Conservation (phyloP, 2,329 filamentous ascomycete genomes). For the Spiromastix sp. region DNA sequence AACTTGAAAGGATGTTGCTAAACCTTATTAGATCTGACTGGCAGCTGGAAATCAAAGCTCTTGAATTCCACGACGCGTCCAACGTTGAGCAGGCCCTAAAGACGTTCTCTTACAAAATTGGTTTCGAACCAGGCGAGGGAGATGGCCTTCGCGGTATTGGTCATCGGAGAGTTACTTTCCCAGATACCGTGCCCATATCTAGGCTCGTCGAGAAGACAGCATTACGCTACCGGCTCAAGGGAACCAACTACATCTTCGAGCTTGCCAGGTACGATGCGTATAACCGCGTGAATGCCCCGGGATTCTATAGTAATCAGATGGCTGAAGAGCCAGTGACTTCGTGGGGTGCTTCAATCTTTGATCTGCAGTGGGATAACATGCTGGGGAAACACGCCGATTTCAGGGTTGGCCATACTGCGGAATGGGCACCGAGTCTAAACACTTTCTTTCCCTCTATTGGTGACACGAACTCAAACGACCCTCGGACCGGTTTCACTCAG, state of each 20-base stretch:
- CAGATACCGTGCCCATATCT: constrained; percentile 16
- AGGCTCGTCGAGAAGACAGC: constrained; percentile 30
- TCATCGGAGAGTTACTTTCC: constrained; percentile 22
- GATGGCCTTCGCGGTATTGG: constrained; percentile 17
- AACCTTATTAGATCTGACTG: constrained; percentile 27
- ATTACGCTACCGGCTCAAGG: constrained; percentile 28
- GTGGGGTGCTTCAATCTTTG: constrained; percentile 29
- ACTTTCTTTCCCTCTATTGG: constrained; percentile 26
- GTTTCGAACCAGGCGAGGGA: constrained; percentile 14
- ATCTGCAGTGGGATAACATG: constrained; percentile 31
- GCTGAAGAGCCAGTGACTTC: constrained; percentile 18
- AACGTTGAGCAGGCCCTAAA: constrained; percentile 19
- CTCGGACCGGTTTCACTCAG: constrained; percentile 23
- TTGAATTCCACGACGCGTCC: constrained; percentile 24
- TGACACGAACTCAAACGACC: constrained; percentile 10
- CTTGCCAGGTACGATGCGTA: constrained; percentile 34
- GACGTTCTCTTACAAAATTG: constrained; percentile 21
- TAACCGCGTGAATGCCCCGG: constrained; percentile 3
- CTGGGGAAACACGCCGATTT: constrained; percentile 27
- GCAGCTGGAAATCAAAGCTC: constrained; percentile 30
- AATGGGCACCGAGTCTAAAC: constrained; percentile 20
- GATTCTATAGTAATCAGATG: constrained; percentile 10
- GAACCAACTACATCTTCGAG: constrained; percentile 33
- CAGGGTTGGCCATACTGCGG: constrained; percentile 23
- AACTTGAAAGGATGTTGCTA: constrained; percentile 1